phyloP scores from a whole-genome alignment of 2,329 filamentous ascomycete species.

The Verticillium zaregamsianum region DNA sequence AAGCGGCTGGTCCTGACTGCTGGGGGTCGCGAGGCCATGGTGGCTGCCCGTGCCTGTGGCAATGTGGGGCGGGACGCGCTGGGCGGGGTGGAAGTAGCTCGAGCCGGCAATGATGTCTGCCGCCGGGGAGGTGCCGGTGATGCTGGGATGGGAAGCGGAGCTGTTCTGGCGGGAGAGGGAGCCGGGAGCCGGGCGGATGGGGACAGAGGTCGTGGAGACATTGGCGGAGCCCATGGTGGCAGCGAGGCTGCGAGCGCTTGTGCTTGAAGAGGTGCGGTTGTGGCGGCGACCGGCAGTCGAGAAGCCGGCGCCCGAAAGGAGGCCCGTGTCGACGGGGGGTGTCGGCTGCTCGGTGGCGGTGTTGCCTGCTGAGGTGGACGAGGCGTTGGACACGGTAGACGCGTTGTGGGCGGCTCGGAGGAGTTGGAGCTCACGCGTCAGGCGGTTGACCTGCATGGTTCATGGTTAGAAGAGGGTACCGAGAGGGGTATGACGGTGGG shows the following conservation, averaged over 20 bases:
- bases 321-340: conserved; percentile 41
- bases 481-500: not conserved
- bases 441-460: conserved; percentile 70
- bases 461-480: conserved; percentile 1
- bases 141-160: conserved; percentile 47
- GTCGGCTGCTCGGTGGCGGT: conserved; percentile 37
- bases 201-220: conserved; percentile 35
- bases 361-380: conserved; percentile 53
- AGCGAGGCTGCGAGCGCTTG: conserved; percentile 49
- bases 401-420: conserved; percentile 70
- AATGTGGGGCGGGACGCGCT: conserved; percentile 32
- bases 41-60: conserved; percentile 9
- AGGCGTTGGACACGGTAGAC: conserved; percentile 62
- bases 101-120: conserved; percentile 36
- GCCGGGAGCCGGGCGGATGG: conserved; percentile 39
- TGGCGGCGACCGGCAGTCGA: conserved; percentile 46
- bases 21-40: conserved; percentile 28
- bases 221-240: conserved; percentile 33
- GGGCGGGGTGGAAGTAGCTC: conserved; percentile 38
- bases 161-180: conserved; percentile 52
- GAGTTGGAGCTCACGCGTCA: conserved; percentile 81
- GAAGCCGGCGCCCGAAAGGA: conserved; percentile 54
- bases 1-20: conserved; percentile 32
- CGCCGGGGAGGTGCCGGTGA: conserved; percentile 40
- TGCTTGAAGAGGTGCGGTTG: conserved; percentile 54